Evolutionary conservation across 257 asterid species (phyloP).

Genomic region (Lavandula angustifolia): DNA sequence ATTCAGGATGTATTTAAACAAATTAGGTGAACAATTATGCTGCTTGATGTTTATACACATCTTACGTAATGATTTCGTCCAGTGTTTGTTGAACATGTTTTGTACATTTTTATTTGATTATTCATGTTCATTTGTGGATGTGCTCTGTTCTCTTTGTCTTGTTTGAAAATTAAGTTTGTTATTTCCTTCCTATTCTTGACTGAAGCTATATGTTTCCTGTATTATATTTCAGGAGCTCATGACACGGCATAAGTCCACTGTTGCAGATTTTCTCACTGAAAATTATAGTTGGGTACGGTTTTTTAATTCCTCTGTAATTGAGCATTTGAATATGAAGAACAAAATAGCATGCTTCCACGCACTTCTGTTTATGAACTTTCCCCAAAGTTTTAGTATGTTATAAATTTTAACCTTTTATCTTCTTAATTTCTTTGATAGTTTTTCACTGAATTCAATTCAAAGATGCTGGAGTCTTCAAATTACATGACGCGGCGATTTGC

Average conservation of each 20-base stretch:
- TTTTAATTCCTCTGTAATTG: constrained; percentile 15
- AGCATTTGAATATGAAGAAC: constrained; percentile 4
- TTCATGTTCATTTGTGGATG: no score
- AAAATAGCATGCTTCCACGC: background rate
- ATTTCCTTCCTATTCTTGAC: background rate
- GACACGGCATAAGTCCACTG: constrained; percentile 93
- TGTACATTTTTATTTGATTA: no score
- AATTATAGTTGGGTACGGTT: constrained; percentile 72
- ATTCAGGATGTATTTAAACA: background rate
- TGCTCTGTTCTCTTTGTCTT: no score
- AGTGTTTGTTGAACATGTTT: no score
- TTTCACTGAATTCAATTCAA: constrained; percentile 80
- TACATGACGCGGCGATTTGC: constrained; percentile 90
- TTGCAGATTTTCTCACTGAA: constrained; percentile 67
- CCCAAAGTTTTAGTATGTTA: background rate
- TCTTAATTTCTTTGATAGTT: constrained; percentile 49
- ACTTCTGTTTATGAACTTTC: constrained; percentile 1
- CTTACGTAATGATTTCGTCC: no score
- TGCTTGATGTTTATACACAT: no score
- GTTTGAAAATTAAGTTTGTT: background rate
- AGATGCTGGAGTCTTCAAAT: constrained; percentile 78
- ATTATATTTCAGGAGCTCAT: constrained; percentile 69
- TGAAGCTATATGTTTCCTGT: constrained; percentile 25
- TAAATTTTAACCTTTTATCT: constrained; percentile 5
- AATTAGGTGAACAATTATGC: no score